Conservation (phyloP, 2,329 filamentous ascomycete species). For the Alternaria sp. region DNA sequence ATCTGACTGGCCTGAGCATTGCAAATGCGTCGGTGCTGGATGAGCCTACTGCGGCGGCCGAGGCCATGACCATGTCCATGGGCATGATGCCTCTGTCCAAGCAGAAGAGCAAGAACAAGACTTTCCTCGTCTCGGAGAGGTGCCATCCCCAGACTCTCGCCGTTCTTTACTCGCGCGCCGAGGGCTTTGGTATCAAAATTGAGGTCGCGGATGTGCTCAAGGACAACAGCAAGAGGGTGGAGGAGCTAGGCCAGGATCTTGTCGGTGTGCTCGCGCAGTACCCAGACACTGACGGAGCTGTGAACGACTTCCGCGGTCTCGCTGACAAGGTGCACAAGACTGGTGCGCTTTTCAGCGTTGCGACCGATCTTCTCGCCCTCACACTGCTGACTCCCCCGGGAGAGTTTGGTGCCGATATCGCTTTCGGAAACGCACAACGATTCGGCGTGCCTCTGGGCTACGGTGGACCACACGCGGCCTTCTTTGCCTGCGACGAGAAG, state of each 20-base stretch:
- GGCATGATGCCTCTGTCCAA: slow-evolving; percentile 74
- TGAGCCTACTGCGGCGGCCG: slow-evolving; percentile 88
- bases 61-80: slow-evolving; percentile 93
- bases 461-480: slow-evolving; percentile 94
- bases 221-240: slow-evolving; percentile 68
- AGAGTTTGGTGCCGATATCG: slow-evolving; percentile 94
- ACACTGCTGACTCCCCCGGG: slow-evolving; percentile 88
- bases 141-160: slow-evolving; percentile 86
- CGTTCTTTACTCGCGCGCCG: slow-evolving; percentile 82
- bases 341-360: slow-evolving; percentile 81
- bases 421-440: slow-evolving; percentile 89
- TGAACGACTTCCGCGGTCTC: slow-evolving; percentile 76
- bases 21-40: slow-evolving; percentile 91
- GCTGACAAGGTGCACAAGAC: slow-evolving; percentile 78
- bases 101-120: slow-evolving; percentile 77
- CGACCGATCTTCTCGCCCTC: slow-evolving; percentile 86
- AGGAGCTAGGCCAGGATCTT: slow-evolving; percentile 78
- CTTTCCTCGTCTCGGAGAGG: slow-evolving; percentile 80
- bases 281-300: slow-evolving; percentile 83
- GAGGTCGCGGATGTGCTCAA: slow-evolving; percentile 74
- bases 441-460: slow-evolving; percentile 92
- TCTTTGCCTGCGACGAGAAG: slow-evolving; percentile 90
- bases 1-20: slow-evolving; percentile 85
- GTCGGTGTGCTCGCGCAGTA: slow-evolving; percentile 95
- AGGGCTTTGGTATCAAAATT: slow-evolving; percentile 89